Evolutionary conservation across 164 flowering plant species (phyloP), one percentile per base, ranked within the genome.

Genomic region (Kingdonia uniflora): DNA sequence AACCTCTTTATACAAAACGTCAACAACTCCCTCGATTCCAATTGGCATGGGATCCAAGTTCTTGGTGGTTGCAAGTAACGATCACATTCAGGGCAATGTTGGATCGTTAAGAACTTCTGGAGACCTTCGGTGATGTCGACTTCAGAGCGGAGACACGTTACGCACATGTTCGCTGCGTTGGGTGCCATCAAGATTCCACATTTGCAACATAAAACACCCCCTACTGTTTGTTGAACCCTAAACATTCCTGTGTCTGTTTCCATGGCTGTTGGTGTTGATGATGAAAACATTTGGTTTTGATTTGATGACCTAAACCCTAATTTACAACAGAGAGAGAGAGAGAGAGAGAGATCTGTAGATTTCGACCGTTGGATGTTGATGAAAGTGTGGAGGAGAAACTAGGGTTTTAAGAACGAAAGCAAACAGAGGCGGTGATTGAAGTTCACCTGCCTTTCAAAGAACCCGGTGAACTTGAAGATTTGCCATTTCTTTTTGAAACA

Each of bases 181-280:
- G 49, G 49, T 19, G 49, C 49, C 49, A 45, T 45, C 20, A 21
- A 21, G 16, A 45, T 45, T 45, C 49, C 49, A 19, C 49, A 45
- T 45, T 45, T 45, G 24, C 49, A 45, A 20, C 49, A 45, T 19
- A 45, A 12, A 45, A 45, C 49, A 19, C 49, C 16, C 2, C 49
- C 49, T 10, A 45, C 25, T 3, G 49, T 45, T 42, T 42, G 45
- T 13, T 13, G 16, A 15, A 42, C 45, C n/a, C 19, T 42, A 17
- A 42, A 44, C 1, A 51, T 22, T 1, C 22, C 23, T 29, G 35
- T 29, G 8, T 29, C 35, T 29, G 35, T 29, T 29, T 29, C 35
- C 35, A 29, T 29, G 8, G 4, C 35, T n/a, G n/a, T n/a, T n/a
- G n/a, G n/a, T n/a, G n/a, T n/a, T n/a, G n/a, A n/a, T n/a, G n/a